Percentiles rank a stretch among this genome's conserved stretches.
These are phyloP conservation scores for Geum urbanum DNA, from an alignment of 306 rosid species.

Conservation along the genomic window DNA sequence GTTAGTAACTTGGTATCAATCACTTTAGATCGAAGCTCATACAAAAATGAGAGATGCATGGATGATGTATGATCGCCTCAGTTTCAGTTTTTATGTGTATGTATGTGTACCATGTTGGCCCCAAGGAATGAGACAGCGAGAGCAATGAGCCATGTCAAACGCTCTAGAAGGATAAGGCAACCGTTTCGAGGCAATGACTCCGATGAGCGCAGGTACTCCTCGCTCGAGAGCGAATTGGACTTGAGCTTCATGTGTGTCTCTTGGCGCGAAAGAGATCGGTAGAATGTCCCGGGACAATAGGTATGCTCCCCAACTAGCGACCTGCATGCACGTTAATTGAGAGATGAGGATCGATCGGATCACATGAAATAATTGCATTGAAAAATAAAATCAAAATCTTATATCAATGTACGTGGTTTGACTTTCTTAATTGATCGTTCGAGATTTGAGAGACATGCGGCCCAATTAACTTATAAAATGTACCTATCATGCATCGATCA, in stretches of 20 bases:
- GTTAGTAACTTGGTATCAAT: no score
- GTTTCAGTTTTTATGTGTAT: no score
- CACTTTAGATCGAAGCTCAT: no score
- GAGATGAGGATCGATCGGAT: neutral
- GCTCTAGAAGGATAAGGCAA: slow-evolving; percentile 74
- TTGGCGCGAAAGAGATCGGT: slow-evolving; percentile 65
- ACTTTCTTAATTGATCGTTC: no score
- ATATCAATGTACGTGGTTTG: no score
- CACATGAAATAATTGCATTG: neutral
- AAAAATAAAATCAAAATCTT: no score
- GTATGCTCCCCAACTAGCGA: slow-evolving; percentile 90
- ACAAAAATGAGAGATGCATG: no score
- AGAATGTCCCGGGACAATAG: slow-evolving; percentile 52
- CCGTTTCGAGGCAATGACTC: slow-evolving; percentile 63
- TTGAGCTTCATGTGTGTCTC: slow-evolving; percentile 75
- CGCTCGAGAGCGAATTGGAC: slow-evolving; percentile 78
- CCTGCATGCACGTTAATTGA: slow-evolving; percentile 35
- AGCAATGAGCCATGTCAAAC: slow-evolving; percentile 83
- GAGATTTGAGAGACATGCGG: no score
- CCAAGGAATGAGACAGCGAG: slow-evolving; percentile 86
- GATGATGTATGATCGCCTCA: no score
- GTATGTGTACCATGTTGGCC: slow-evolving; percentile 25
- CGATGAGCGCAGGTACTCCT: slow-evolving; percentile 74
- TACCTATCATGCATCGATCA: no score
- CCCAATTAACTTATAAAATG: no score